These are phyloP conservation scores for Hyphopichia burtonii DNA, from an alignment of 1,139 yeast species.

Conservation along the genomic window DNA sequence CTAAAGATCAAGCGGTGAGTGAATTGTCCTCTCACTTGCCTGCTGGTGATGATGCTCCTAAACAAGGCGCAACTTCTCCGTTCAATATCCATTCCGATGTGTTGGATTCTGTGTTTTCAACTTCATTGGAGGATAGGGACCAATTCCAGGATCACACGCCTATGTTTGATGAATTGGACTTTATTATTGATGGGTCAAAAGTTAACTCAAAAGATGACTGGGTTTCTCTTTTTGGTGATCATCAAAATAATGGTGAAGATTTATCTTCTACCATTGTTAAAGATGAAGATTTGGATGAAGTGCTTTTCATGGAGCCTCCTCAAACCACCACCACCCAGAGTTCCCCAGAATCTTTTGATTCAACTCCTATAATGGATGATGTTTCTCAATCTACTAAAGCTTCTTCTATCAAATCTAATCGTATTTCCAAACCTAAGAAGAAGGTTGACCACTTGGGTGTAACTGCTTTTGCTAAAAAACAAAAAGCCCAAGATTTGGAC, in stretches of 20 bases:
- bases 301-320: constrained; percentile 8
- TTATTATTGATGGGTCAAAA: constrained; percentile 45
- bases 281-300: constrained; percentile 21
- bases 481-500: constrained; percentile 56
- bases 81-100: constrained; percentile 57
- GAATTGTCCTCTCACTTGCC: constrained; percentile 21
- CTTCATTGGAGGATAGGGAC: constrained; percentile 40
- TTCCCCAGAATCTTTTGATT: constrained; percentile 5
- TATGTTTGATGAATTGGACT: constrained; percentile 60
- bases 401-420: constrained; percentile 1
- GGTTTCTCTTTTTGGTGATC: constrained; percentile 60
- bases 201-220: constrained; percentile 52
- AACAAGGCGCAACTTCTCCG: constrained; percentile 31
- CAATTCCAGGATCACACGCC: constrained; percentile 53
- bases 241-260: constrained; percentile 9
- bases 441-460: constrained; percentile 63
- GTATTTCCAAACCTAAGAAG: constrained; percentile 7
- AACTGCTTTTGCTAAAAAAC: constrained; percentile 64
- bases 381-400: constrained; percentile 1
- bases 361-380: constrained; percentile 4
- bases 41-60: constrained; percentile 6
- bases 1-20: constrained; percentile 8
- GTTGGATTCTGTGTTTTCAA: constrained; percentile 60
- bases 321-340: neutral
- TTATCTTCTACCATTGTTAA: constrained; percentile 8